Evolutionary conservation across 129 eudicot genomes (phyloP).

Genomic region (Pseudognaphalium luteoalbum): DNA sequence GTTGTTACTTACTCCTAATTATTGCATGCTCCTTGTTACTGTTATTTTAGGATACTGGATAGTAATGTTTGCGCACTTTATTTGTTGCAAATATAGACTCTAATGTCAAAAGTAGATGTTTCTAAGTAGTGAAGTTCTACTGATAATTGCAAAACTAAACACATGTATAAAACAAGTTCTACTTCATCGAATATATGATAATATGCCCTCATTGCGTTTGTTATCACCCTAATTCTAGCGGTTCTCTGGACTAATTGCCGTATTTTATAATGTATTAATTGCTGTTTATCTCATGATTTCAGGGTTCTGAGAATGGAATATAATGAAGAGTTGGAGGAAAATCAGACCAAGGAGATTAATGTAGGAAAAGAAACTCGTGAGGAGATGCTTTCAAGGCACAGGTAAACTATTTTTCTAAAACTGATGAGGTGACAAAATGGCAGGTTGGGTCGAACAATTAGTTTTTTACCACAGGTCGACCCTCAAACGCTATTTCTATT

Average conservation of each 20-base stretch:
- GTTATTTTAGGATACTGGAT: not conserved
- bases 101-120: not conserved
- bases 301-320: constrained; percentile 50
- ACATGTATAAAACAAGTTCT: not conserved
- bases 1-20: not conserved
- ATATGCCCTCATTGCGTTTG: not conserved
- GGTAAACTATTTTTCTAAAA: constrained; percentile 40
- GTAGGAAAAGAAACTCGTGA: constrained; percentile 68
- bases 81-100: not conserved
- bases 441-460: not conserved
- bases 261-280: constrained; percentile 3
- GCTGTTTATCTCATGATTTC: not conserved
- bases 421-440: not conserved
- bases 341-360: constrained; percentile 37
- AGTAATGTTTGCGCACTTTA: not conserved
- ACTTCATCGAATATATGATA: not conserved
- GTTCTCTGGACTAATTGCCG: not conserved
- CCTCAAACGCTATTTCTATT: not conserved
- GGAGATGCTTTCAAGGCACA: constrained; percentile 93
- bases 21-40: not conserved
- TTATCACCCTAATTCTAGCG: not conserved
- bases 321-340: constrained; percentile 41
- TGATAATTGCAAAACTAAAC: not conserved
- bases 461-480: not conserved
- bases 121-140: not conserved